Conservation (phyloP, 805 yeast species). For the Candida stauntonica region DNA sequence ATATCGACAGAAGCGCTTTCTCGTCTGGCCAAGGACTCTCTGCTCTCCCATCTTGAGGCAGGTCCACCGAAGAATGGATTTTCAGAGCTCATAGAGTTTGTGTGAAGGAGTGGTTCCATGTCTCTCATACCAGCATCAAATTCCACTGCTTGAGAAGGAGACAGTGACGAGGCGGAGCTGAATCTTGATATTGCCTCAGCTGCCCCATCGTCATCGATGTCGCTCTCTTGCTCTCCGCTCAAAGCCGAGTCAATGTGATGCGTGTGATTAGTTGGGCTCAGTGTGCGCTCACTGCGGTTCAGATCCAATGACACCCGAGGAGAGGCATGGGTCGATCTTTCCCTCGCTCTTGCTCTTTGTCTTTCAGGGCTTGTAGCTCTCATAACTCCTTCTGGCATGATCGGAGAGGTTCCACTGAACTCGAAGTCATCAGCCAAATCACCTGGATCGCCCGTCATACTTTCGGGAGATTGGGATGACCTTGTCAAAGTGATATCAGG, state of each 20-base stretch:
- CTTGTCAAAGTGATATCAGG: slow-evolving; percentile 18
- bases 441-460: slow-evolving; percentile 17
- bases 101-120: slow-evolving; percentile 29
- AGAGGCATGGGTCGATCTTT: slow-evolving; percentile 16
- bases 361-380: slow-evolving; percentile 30
- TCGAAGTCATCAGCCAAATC: slow-evolving; percentile 30
- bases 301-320: slow-evolving; percentile 17
- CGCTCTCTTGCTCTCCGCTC: not conserved
- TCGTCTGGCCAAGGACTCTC: slow-evolving; percentile 29
- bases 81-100: slow-evolving; percentile 9
- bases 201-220: slow-evolving; percentile 2
- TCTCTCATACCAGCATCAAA: slow-evolving; percentile 13
- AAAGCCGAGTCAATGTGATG: slow-evolving; percentile 10
- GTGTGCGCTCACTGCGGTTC: slow-evolving; percentile 11
- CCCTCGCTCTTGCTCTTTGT: slow-evolving; percentile 18
- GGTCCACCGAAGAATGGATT: slow-evolving; percentile 3
- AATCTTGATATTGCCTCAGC: slow-evolving; percentile 10
- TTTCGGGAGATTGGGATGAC: slow-evolving; percentile 13
- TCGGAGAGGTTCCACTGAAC: slow-evolving; percentile 31
- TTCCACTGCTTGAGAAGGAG: slow-evolving; percentile 5
- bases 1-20: slow-evolving; percentile 33
- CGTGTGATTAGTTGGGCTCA: not conserved
- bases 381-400: slow-evolving; percentile 32
- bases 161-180: slow-evolving; percentile 14
- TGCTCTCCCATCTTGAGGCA: slow-evolving; percentile 22